Conservation (phyloP, 192 early-diverging fungal species). For the Coemansia sp. region DNA sequence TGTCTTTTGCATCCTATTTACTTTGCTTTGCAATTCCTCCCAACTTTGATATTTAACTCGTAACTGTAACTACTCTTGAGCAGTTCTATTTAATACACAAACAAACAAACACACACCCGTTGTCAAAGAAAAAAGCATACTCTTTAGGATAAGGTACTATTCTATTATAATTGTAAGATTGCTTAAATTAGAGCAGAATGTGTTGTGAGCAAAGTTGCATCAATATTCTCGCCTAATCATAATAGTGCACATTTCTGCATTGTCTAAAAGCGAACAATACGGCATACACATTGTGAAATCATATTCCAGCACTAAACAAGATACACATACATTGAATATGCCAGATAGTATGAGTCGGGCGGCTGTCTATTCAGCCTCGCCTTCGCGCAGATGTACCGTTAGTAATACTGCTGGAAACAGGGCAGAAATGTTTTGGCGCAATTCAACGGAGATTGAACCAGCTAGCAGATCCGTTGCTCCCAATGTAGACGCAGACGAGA, state of each 20-base stretch:
- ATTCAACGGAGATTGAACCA: conserved; percentile 2
- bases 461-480: background rate
- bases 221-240: background rate
- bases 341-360: background rate
- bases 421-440: background rate
- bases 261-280: background rate
- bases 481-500: background rate
- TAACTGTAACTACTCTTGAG: background rate
- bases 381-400: background rate
- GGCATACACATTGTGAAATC: background rate
- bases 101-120: background rate
- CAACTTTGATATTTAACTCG: background rate
- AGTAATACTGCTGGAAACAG: background rate
- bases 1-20: background rate
- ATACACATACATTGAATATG: background rate
- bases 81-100: conserved; percentile 5
- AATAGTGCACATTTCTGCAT: background rate
- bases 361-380: background rate
- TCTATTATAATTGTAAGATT: background rate
- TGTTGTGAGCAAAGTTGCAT: background rate
- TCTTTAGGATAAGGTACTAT: background rate
- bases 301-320: background rate
- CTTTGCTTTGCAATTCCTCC: background rate
- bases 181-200: background rate
- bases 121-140: background rate